These are phyloP conservation scores for Quillaja saponaria DNA, from an alignment of 306 rosid genomes.

Conservation along the genomic window DNA sequence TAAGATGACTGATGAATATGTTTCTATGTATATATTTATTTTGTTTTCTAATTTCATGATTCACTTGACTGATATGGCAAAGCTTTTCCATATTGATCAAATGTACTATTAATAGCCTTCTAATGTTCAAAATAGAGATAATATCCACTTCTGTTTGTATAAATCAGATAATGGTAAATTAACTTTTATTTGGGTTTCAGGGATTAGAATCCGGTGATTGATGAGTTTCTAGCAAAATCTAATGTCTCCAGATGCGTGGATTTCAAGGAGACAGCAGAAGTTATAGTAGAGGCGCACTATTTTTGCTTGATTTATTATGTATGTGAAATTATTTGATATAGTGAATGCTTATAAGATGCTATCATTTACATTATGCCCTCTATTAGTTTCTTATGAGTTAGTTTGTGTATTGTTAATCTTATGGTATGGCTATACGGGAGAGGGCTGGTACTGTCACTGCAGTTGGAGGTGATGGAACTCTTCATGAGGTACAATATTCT, in stretches of 20 bases:
- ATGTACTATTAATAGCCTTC: no score
- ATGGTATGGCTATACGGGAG: slow-evolving; percentile 62
- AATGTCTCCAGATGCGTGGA: slow-evolving; percentile 90
- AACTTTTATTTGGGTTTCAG: slow-evolving; percentile 40
- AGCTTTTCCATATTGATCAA: no score
- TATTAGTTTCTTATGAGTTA: no score
- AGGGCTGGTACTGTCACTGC: slow-evolving; percentile 88
- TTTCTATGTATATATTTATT: no score
- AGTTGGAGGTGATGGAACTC: slow-evolving; percentile 98
- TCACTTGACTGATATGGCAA: no score
- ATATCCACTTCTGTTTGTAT: no score
- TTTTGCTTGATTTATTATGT: neutral
- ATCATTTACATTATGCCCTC: no score
- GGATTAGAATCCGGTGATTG: slow-evolving; percentile 92
- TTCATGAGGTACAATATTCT: slow-evolving; percentile 91
- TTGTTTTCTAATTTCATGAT: no score
- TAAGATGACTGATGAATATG: no score
- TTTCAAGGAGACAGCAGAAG: slow-evolving; percentile 94
- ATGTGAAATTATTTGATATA: neutral
- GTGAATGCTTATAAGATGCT: no score
- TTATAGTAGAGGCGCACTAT: slow-evolving; percentile 79
- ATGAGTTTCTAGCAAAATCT: slow-evolving; percentile 98
- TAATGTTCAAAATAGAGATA: no score
- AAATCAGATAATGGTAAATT: neutral
- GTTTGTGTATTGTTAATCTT: slow-evolving; percentile 19